phyloP scores from a whole-genome alignment of 805 yeast genomes.

The Candida piceae region DNA sequence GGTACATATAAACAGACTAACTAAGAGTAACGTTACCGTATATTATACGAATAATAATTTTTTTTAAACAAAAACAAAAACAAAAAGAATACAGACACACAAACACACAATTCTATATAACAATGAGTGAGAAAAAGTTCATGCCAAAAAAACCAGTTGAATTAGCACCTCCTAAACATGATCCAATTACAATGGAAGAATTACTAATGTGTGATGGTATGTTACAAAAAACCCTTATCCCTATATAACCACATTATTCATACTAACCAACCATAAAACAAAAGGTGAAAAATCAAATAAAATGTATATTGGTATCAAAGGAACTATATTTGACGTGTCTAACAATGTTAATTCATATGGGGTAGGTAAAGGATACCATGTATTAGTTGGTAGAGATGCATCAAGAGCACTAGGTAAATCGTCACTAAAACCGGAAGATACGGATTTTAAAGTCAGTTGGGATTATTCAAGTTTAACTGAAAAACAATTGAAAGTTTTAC shows the following conservation, averaged over 20 bases:
- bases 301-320: constrained; percentile 71
- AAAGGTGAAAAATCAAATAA: constrained; percentile 37
- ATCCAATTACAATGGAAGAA: constrained; percentile 37
- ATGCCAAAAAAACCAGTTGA: constrained; percentile 52
- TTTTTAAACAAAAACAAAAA: no score
- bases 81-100: no score
- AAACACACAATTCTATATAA: not conserved
- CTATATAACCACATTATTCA: no score
- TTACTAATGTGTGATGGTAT: constrained; percentile 36
- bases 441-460: constrained; percentile 39
- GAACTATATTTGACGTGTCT: constrained; percentile 75
- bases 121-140: constrained; percentile 28
- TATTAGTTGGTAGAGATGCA: constrained; percentile 72
- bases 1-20: no score
- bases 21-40: no score
- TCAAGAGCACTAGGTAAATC: constrained; percentile 72
- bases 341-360: constrained; percentile 66
- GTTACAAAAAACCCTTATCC: constrained; percentile 1
- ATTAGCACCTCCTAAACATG: constrained; percentile 47
- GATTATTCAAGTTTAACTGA: constrained; percentile 49
- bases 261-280: constrained; percentile 22
- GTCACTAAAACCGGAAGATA: constrained; percentile 50
- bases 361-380: constrained; percentile 67
- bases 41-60: no score
- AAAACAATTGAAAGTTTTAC: constrained; percentile 54